Conservation (phyloP, 495 filamentous ascomycete genomes). For the Aspergillus olivimuriae region DNA sequence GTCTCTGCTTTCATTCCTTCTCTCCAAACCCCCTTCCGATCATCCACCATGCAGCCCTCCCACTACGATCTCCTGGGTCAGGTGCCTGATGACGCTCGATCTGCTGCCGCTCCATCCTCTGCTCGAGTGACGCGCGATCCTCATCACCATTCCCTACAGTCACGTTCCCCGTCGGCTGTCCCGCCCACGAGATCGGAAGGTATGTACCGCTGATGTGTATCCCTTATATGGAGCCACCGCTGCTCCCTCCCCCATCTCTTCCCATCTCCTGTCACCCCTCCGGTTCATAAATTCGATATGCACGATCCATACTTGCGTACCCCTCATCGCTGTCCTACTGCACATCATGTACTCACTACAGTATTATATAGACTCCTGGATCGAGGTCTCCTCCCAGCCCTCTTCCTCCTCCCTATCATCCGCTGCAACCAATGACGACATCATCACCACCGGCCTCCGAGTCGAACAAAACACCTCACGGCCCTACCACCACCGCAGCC, state of each 20-base stretch:
- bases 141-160: slow-evolving; percentile 30
- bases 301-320: too few species aligned
- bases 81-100: slow-evolving; percentile 33
- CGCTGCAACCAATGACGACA: slow-evolving; percentile 65
- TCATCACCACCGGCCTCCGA: slow-evolving; percentile 77
- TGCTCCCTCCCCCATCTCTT: too few species aligned
- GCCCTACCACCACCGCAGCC: slow-evolving; percentile 37
- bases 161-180: slow-evolving; percentile 29
- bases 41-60: slow-evolving; percentile 35
- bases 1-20: slow-evolving; percentile 1
- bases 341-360: slow-evolving; percentile 47
- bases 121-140: slow-evolving; percentile 36
- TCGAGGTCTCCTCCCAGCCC: slow-evolving; percentile 88
- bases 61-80: slow-evolving; percentile 42
- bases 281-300: too few species aligned
- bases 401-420: slow-evolving; percentile 90
- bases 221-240: too few species aligned
- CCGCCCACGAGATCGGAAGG: slow-evolving; percentile 43
- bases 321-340: slow-evolving; percentile 2
- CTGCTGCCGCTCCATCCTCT: too few species aligned
- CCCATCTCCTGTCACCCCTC: too few species aligned
- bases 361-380: slow-evolving; percentile 81
- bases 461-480: slow-evolving; percentile 50
- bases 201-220: slow-evolving; percentile 23
- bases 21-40: slow-evolving; percentile 1